phyloP scores from a whole-genome alignment of 1,284 basidiomycete genomes.

The Sporisorium scitamineum region DNA sequence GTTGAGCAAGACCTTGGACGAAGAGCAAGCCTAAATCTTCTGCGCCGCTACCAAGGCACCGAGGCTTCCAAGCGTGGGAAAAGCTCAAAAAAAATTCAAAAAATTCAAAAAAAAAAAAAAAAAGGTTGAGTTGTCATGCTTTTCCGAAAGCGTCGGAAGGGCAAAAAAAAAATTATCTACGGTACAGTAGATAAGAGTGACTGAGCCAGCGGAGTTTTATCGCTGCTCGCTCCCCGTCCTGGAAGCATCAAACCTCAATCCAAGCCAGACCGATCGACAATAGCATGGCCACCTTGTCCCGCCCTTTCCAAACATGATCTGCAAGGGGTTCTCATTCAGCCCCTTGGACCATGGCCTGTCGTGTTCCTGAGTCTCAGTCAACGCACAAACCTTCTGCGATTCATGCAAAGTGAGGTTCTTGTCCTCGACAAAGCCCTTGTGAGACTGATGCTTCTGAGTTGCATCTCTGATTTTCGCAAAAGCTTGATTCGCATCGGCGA shows the following conservation, averaged over 20 bases:
- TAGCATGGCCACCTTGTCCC: not conserved
- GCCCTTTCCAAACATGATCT: not conserved
- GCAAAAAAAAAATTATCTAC: too few relatives aligned
- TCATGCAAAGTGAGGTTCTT: not conserved
- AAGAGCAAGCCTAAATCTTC: constrained; percentile 4
- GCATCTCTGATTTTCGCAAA: too few relatives aligned
- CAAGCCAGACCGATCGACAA: not conserved
- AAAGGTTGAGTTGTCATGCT: not conserved
- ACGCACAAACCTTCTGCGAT: too few relatives aligned
- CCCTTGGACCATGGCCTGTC: not conserved
- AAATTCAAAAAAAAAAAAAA: not conserved
- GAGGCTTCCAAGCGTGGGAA: not conserved
- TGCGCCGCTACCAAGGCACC: not conserved
- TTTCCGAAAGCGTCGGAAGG: too few relatives aligned
- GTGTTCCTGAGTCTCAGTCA: not conserved
- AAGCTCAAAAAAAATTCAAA: not conserved
- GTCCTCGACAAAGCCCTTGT: too few relatives aligned
- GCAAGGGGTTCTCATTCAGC: not conserved
- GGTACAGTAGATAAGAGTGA: too few relatives aligned
- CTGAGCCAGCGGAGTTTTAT: too few relatives aligned
- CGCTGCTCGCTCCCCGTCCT: not conserved
- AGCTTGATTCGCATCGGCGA: not conserved
- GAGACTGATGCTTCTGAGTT: not conserved
- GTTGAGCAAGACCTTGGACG: too few relatives aligned
- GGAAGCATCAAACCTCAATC: not conserved